Evolutionary conservation across 2,329 filamentous ascomycete species (phyloP), one percentile per base, ranked within the genome.

Genomic region (Xylariaceae sp.): DNA sequence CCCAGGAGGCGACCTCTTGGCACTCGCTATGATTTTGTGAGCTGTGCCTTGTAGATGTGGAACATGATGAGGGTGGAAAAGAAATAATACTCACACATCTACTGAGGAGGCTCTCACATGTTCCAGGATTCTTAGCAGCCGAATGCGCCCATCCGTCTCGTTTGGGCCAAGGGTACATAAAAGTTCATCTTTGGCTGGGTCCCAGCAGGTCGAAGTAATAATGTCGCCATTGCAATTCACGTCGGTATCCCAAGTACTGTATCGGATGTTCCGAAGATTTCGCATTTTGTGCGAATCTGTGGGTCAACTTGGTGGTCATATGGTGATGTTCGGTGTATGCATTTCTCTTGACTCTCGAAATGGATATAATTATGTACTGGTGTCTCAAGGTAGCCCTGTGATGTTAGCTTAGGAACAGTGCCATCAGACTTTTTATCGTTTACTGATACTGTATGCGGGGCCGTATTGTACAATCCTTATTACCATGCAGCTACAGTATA

Each of bases 131-230:
- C 83, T 79, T 40, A 82, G 69, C 55, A 97, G 80, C 71, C 93
- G 87, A 64, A 99, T 89, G 46, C 85, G 78, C 51, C 87, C 78
- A 69, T 84, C 85, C 63, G 81, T 77, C 69, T 83, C 77, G 3
- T 85, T 87, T 58, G 93, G 94, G 6, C 94, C 93, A 77, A 93
- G 88, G 47, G 91, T 86, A 75, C 88, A 92, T 64, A 99, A 80
- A 47, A 94, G 74, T 56, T 89, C 84, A 72, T 94, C 88, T 60
- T 83, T 85, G 56, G 85, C 81, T 42, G 87, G 81, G 75, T 97
- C 92, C 93, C 93, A 97, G 67, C 91, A 88, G 51, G 87, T 84
- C 24, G 91, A 87, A 47, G 90, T 88, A 66, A 94, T 78, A 59
- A 81, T 79, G 52, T 86, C 75, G 37, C 58, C 62, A 32, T 62